A percentile compares a stretch with the other conserved stretches of the same genome.
Evolutionary conservation across 768 basidiomycete species (phyloP).

Genomic region (Mycena galopus): DNA sequence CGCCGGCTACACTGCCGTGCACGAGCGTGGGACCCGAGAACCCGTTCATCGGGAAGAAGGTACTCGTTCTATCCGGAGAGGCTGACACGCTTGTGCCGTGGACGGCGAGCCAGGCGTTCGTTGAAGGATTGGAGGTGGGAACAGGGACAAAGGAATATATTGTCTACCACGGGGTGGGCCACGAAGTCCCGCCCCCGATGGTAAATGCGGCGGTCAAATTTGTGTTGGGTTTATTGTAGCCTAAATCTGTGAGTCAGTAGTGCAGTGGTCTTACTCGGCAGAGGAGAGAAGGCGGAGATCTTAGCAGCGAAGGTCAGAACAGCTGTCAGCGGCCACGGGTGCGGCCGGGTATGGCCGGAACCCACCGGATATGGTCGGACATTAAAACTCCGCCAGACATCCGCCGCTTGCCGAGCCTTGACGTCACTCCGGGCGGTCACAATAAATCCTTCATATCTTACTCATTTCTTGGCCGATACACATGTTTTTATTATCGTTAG

Average conservation of each 20-base stretch:
- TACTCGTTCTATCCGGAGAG: slow-evolving; percentile 79
- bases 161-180: slow-evolving; percentile 69
- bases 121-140: slow-evolving; percentile 68
- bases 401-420: too few relatives aligned
- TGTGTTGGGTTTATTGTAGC: slow-evolving; percentile 42
- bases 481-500: too few relatives aligned
- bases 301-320: too few relatives aligned
- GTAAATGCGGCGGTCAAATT: slow-evolving; percentile 57
- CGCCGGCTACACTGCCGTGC: slow-evolving; percentile 62
- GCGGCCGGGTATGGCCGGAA: too few relatives aligned
- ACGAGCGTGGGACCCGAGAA: slow-evolving; percentile 55
- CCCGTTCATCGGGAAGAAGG: slow-evolving; percentile 78
- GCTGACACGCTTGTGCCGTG: slow-evolving; percentile 79
- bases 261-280: too few relatives aligned
- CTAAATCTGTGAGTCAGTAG: not conserved
- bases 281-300: too few relatives aligned
- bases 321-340: too few relatives aligned
- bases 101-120: slow-evolving; percentile 67
- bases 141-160: slow-evolving; percentile 69
- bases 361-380: too few relatives aligned
- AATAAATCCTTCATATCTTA: too few relatives aligned
- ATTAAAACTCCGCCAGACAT: too few relatives aligned
- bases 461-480: too few relatives aligned
- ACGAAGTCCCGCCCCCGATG: slow-evolving; percentile 75
- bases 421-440: too few relatives aligned